These are phyloP conservation scores for Candida wancherniae DNA, from an alignment of 805 yeast species.

Conservation along the genomic window DNA sequence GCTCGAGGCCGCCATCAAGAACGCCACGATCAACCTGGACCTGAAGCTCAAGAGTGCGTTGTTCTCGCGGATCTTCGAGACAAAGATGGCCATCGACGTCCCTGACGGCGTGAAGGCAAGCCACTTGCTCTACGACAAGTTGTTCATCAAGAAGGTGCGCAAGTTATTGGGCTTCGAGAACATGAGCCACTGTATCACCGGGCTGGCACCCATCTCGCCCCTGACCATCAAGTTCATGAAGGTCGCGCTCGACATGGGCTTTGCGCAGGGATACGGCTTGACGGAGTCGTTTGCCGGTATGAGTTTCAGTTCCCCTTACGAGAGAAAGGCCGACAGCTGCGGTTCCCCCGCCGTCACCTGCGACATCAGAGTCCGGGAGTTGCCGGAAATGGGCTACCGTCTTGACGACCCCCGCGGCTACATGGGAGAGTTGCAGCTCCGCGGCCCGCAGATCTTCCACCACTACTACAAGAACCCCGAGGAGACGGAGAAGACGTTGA, in stretches of 20 bases:
- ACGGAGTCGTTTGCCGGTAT: constrained; percentile 63
- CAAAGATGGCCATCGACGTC: constrained; percentile 17
- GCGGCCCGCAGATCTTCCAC: constrained; percentile 61
- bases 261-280: constrained; percentile 70
- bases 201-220: constrained; percentile 69
- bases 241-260: constrained; percentile 55
- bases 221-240: constrained; percentile 58
- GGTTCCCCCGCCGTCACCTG: constrained; percentile 55
- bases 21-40: constrained; percentile 20
- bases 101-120: constrained; percentile 17
- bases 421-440: constrained; percentile 55
- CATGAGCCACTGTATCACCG: constrained; percentile 25
- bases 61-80: constrained; percentile 16
- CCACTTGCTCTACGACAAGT: constrained; percentile 17
- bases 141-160: constrained; percentile 12
- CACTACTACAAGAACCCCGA: constrained; percentile 54
- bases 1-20: constrained; percentile 23
- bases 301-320: constrained; percentile 37
- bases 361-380: constrained; percentile 53
- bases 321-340: constrained; percentile 49
- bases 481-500: constrained; percentile 50
- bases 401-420: constrained; percentile 22
- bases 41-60: constrained; percentile 16
- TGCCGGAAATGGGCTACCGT: constrained; percentile 56
- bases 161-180: constrained; percentile 34